Conservation (phyloP, 2,329 filamentous ascomycete species). For the Xylariaceae sp. region DNA sequence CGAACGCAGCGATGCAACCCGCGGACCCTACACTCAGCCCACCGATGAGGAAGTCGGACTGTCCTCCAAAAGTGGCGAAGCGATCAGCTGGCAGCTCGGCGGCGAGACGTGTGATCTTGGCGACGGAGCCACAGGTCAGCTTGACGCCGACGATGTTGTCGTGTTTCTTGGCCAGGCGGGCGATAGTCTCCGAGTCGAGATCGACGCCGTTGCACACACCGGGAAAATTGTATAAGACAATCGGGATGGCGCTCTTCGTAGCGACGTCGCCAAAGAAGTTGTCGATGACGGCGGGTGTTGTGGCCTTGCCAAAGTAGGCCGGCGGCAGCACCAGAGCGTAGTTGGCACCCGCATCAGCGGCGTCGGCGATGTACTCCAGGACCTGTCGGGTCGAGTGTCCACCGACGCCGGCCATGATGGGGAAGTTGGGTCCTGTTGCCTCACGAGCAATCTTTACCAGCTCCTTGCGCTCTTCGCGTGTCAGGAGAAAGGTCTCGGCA, state of each 20-base stretch:
- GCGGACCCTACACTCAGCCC: constrained; percentile 55
- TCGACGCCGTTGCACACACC: constrained; percentile 65
- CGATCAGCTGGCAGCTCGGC: constrained; percentile 47
- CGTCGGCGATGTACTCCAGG: constrained; percentile 56
- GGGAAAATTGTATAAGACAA: constrained; percentile 67
- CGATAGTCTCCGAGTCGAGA: constrained; percentile 60
- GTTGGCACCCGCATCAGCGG: constrained; percentile 56
- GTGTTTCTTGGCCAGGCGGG: constrained; percentile 44
- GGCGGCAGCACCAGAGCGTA: constrained; percentile 59
- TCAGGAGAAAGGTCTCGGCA: constrained; percentile 42
- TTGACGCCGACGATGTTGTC: constrained; percentile 61
- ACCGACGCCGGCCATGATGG: constrained; percentile 60
- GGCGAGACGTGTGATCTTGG: constrained; percentile 55
- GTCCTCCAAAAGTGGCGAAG: constrained; percentile 68
- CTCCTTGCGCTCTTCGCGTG: constrained; percentile 53
- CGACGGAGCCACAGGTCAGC: constrained; percentile 60
- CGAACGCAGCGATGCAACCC: constrained; percentile 60
- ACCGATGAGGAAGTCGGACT: constrained; percentile 67
- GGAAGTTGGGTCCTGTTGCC: constrained; percentile 49
- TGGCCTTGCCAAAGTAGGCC: constrained; percentile 63
- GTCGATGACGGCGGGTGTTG: constrained; percentile 52
- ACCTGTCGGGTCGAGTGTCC: constrained; percentile 63
- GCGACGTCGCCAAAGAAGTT: constrained; percentile 58
- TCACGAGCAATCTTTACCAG: constrained; percentile 54
- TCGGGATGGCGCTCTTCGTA: constrained; percentile 46